Base-by-base conservation (phyloP, 805 yeast species). In the Lachancea fermentati region DNA sequence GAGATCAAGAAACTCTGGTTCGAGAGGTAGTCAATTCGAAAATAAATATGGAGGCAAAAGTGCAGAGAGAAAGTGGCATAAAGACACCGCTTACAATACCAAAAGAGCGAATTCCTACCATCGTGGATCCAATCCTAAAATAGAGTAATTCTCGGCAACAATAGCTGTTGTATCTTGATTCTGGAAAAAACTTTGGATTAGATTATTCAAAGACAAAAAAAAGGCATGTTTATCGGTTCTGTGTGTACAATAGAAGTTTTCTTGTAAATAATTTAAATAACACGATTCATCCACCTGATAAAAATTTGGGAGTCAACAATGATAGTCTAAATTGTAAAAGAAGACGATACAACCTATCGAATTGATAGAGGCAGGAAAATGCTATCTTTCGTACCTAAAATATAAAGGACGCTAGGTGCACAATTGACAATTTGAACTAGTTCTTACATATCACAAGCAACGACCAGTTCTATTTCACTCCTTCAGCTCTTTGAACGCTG, bases 51-150 rank as follows among this genome's bases (percentile, higher is more conserved):
- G 13, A 7, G 34, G 22, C n/a, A 16, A 16, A 6, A 15, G 19
- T 31, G 19, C 12, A 12, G 13, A 19, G 15, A 31, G 34, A n/a
- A 16, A 17, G 7, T 29, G 31, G 31, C 7, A 29, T 6, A 13
- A 29, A 12, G 31, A 29, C 31, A 11, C 26, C 26, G 11, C 31
- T 4, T 36, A 22, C 30, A 19, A 30, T 13, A 32, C 19, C 13
- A 38, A 25, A 32, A 36, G 37, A 12, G 19, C 26, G 4, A 26
- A 25, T 24, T 32, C 37, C 4, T 26, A n/a, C 17, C n/a, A 19
- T 17, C 15, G 18, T 7, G 41, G 41, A 14, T 24, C 32, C 22
- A 38, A 38, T 14, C 41, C 41, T n/a, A 32, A 32, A 17, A 30
- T 38, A 16, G 41, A 38, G 9, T 4, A 4, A 19, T n/a, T n/a